These are phyloP conservation scores for Xylariaceae sp. DNA, from an alignment of 2,329 filamentous ascomycete genomes.

Conservation along the genomic window DNA sequence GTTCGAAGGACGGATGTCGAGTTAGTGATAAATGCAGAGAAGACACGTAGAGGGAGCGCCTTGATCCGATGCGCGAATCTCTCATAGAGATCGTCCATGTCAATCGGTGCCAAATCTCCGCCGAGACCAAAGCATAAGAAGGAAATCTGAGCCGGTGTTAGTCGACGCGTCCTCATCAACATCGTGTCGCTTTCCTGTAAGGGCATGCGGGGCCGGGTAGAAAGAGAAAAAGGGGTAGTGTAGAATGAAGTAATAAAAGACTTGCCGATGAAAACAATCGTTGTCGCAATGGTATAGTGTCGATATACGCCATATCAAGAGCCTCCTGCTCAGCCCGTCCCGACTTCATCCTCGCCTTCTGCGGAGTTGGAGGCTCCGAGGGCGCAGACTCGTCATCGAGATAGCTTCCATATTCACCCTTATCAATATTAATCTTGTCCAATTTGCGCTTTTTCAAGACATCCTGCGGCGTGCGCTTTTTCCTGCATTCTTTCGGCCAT, in stretches of 20 bases:
- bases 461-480: constrained; percentile 33
- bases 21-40: constrained; percentile 50
- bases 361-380: constrained; percentile 43
- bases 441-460: constrained; percentile 47
- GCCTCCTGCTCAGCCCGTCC: constrained; percentile 25
- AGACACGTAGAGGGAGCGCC: constrained; percentile 52
- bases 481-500: constrained; percentile 60
- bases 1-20: constrained; percentile 34
- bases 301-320: constrained; percentile 38
- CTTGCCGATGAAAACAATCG: constrained; percentile 55
- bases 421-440: constrained; percentile 50
- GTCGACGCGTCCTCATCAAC: background rate
- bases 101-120: constrained; percentile 29
- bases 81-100: constrained; percentile 53
- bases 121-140: constrained; percentile 44
- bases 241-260: background rate
- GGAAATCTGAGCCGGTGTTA: constrained; percentile 36
- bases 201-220: too few relatives aligned
- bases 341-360: constrained; percentile 33
- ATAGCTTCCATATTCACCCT: constrained; percentile 57
- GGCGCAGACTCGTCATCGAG: constrained; percentile 48
- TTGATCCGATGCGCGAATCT: constrained; percentile 52
- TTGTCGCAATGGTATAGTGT: constrained; percentile 57
- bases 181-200: background rate
- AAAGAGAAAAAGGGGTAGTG: background rate